phyloP scores from a whole-genome alignment of 345 rosid species.

The Gossypium longicalyx region DNA sequence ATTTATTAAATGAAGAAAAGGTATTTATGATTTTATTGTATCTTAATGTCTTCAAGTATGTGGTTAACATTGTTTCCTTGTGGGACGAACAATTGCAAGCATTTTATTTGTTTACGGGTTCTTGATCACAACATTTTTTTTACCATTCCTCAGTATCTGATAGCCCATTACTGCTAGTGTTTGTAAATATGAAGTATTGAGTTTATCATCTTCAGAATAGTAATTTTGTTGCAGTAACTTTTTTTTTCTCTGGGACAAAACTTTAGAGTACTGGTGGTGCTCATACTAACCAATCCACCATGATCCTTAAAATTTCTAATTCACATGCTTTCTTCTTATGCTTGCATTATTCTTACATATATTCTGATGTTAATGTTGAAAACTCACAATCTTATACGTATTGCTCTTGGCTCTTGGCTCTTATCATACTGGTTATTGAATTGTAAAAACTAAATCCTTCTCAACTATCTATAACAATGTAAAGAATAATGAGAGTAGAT shows the following conservation, averaged over 20 bases:
- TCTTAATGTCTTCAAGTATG: background rate
- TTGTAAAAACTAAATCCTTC: background rate
- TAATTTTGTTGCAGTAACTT: background rate
- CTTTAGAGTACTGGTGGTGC: background rate
- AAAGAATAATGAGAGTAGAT: background rate
- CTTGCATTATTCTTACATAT: background rate
- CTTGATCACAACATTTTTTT: background rate
- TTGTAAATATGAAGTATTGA: background rate
- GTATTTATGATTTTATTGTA: background rate
- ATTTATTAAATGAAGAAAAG: background rate
- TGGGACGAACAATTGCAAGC: background rate
- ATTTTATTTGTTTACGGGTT: background rate
- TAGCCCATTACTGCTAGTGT: background rate
- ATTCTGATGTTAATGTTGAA: background rate
- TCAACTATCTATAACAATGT: background rate
- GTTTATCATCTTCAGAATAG: background rate
- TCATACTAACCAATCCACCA: background rate
- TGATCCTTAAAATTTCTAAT: background rate
- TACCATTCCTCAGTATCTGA: background rate
- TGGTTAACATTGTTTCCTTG: background rate
- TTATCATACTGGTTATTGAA: background rate
- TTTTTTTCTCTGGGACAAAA: background rate
- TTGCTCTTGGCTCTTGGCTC: background rate
- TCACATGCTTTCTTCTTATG: background rate
- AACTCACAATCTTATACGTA: background rate